Base-by-base conservation (phyloP, 2,329 filamentous ascomycete species). In the Trichoderma sp. region DNA sequence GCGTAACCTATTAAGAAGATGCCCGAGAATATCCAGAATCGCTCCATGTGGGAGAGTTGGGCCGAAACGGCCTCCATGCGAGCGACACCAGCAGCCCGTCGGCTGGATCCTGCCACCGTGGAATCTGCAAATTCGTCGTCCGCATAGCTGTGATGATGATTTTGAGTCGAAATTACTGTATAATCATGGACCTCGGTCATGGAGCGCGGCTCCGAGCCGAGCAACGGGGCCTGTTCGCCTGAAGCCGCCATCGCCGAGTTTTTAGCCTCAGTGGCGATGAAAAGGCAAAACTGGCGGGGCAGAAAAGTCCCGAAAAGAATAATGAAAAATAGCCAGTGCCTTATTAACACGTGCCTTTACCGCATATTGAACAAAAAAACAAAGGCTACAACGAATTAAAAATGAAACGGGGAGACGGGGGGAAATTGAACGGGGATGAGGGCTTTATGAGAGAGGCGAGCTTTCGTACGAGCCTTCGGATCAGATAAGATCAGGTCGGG, bases 1-100 rank as follows among this genome's bases (percentile, higher is more conserved):
- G 86, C 87, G 76, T 89, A 91, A 2, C 87, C 85, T 61, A 90
- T 82, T 23, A 91, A 75, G 76, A 91, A 90, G 68, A 90, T 84
- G 28, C 86, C 84, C 34, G 84, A 75, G 74, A 90, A 90, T 62
- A 91, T 81, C 73, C 83, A 82, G 15, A 85, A 75, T 2, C 87
- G 85, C 74, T 89, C 84, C 3, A 77, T 72, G 0, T 78, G 72
- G 0, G 83, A 84, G 20, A 89, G 81, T 53, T 85, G 82, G 4
- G 81, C 79, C 0, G 85, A 82, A 13, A 88, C 80, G 26, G 83
- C 82, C 61, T 87, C 86, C 72, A 88, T 85, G 4, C 87, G 85
- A 26, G 80, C 82, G 36, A 89, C 87, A 76, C 87, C 88, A 1
- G 78, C 67, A n/a, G 75, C 72, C 6, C 74, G 68, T 20, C 47